Base-by-base conservation (phyloP, 805 yeast species). In the Yamadazyma scolyti region DNA sequence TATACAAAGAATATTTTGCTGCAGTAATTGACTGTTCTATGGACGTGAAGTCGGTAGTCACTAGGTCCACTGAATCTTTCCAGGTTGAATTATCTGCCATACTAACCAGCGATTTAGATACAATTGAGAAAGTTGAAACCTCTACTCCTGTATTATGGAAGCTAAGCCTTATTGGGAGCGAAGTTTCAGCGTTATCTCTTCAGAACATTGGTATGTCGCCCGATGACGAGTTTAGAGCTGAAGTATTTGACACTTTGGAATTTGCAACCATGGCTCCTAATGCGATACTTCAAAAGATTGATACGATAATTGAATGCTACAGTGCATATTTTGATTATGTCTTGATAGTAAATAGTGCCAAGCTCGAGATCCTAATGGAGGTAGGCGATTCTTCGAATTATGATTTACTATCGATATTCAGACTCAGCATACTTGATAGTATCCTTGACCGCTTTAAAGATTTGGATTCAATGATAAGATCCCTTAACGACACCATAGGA, bases 301-400 rank as follows among this genome's bases (percentile, higher is more conserved):
- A 34, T 18, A 34, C 35, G 4, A 32, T 48, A 16, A 39, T 35
- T 6, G 34, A 28, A 4, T 37, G 50, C 0, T 43, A 56, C 33
- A 40, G 28, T 15, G 37, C 36, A 4, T 29, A 58, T 2, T 37
- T 56, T 18, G 58, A 56, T 20, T 47, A 56, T n/a, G 26, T 54
- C 2, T 40, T 61, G 17, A 34, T 50, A 4, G 26, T 52, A 1
- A 40, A 50, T 5, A 54, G 65, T 4, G 56, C 67, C 65, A 58
- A 55, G 32, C n/a, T n/a, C n/a, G n/a, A n/a, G n/a, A n/a, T n/a
- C n/a, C n/a, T n/a, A n/a, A n/a, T n/a, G n/a, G n/a, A n/a, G n/a
- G n/a, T n/a, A n/a, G n/a, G n/a, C n/a, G n/a, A n/a, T n/a, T n/a
- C n/a, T n/a, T n/a, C n/a, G n/a, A n/a, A n/a, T n/a, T n/a, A n/a